Percentiles rank a stretch among this genome's conserved stretches.
phyloP scores from a whole-genome alignment of 192 early-diverging fungal genomes.

The Linnemannia zychae region DNA sequence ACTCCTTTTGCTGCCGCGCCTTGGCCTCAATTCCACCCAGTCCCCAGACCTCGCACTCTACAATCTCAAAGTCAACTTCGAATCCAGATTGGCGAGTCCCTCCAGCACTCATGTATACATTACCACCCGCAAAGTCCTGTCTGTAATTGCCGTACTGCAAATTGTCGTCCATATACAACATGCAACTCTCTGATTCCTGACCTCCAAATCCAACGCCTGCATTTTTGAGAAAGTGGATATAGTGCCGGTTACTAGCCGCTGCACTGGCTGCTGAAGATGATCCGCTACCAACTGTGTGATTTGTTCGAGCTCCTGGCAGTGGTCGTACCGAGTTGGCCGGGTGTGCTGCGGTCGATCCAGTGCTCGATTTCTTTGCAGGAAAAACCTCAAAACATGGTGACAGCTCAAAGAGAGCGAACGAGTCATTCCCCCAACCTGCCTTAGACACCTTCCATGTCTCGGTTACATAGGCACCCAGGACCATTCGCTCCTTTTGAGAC shows the following conservation, averaged over 20 bases:
- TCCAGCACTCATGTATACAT: constrained; percentile 40
- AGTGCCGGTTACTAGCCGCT: constrained; percentile 8
- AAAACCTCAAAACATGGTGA: constrained; percentile 60
- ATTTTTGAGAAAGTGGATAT: constrained; percentile 48
- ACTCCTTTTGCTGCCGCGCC: constrained; percentile 58
- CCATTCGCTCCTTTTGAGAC: constrained; percentile 35
- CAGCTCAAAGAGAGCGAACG: constrained; percentile 65
- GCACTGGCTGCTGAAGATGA: neutral
- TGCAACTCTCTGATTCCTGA: constrained; percentile 47
- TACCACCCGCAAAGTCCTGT: constrained; percentile 53
- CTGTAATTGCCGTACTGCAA: constrained; percentile 60
- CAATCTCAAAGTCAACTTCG: constrained; percentile 57
- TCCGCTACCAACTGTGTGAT: neutral
- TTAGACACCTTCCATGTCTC: constrained; percentile 68
- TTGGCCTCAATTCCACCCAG: constrained; percentile 60
- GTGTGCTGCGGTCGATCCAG: constrained; percentile 45
- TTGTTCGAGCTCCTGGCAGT: neutral
- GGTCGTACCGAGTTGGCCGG: neutral
- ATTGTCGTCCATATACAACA: constrained; percentile 62
- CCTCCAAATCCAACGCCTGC: constrained; percentile 50
- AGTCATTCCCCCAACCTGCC: constrained; percentile 61
- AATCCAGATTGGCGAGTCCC: constrained; percentile 40
- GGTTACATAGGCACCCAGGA: constrained; percentile 63
- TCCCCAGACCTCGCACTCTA: constrained; percentile 67
- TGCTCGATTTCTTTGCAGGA: constrained; percentile 39